A percentile compares a stretch with the other conserved stretches of the same genome.
Evolutionary conservation across 371 early-diverging fungal species (phyloP).

Genomic region (Basidiobolus meristosporus): DNA sequence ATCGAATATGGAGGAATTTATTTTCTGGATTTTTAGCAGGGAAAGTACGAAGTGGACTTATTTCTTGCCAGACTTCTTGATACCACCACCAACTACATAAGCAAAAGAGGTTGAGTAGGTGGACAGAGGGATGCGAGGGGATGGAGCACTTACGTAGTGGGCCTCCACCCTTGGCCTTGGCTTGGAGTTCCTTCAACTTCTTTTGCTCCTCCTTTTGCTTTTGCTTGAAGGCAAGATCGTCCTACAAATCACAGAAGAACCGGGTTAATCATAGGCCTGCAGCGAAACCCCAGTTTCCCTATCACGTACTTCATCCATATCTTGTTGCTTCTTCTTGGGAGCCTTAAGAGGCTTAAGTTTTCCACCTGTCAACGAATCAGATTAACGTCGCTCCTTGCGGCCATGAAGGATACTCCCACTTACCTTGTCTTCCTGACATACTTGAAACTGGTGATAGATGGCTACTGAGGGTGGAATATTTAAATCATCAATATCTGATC

Average conservation of each 20-base stretch:
- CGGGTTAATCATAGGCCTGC: background rate
- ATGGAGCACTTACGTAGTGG: slow-evolving; percentile 40
- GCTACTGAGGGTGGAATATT: too few relatives aligned
- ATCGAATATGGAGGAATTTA: background rate
- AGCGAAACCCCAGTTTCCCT: background rate
- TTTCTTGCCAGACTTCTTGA: slow-evolving; percentile 67
- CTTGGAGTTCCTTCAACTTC: slow-evolving; percentile 59
- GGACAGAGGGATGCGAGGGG: slow-evolving; percentile 1
- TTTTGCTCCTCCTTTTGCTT: slow-evolving; percentile 66
- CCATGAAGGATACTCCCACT: too few relatives aligned
- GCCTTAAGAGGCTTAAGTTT: slow-evolving; percentile 69
- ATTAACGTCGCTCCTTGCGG: too few relatives aligned
- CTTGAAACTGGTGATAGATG: too few relatives aligned
- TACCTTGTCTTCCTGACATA: too few relatives aligned
- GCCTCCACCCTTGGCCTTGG: slow-evolving; percentile 58
- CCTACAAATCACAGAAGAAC: slow-evolving; percentile 10
- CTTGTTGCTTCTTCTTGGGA: slow-evolving; percentile 38
- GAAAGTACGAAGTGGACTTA: slow-evolving; percentile 10
- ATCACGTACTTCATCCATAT: slow-evolving; percentile 36
- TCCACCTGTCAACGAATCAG: slow-evolving; percentile 22
- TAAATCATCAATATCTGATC: too few relatives aligned
- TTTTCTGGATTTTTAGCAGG: background rate
- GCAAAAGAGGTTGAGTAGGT: background rate
- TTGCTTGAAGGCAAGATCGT: slow-evolving; percentile 62
- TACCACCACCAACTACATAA: slow-evolving; percentile 35